A percentile compares a stretch with the other conserved stretches of the same genome.
phyloP scores from a whole-genome alignment of 441 rosid species.

The Arabidopsis hybrid region DNA sequence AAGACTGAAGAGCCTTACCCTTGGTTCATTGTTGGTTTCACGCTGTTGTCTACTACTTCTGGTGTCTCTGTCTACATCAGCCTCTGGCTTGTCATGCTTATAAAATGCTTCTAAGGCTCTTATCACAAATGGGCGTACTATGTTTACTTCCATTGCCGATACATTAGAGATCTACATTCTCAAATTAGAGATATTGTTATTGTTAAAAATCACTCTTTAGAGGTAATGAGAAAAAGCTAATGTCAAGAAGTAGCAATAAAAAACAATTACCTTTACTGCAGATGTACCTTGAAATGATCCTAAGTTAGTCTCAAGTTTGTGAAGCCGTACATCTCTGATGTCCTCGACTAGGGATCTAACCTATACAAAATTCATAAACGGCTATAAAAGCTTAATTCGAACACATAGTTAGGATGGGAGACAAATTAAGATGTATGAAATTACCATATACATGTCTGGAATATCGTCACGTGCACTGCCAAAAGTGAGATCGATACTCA shows the following conservation, averaged over 20 bases:
- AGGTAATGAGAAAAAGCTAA: slow-evolving; percentile 6
- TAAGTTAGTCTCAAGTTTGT: slow-evolving; percentile 90
- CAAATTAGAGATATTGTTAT: slow-evolving; percentile 23
- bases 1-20: slow-evolving; percentile 51
- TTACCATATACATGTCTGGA: slow-evolving; percentile 91
- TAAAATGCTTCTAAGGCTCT: slow-evolving; percentile 93
- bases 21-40: slow-evolving; percentile 62
- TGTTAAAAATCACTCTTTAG: neutral
- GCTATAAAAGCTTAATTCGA: slow-evolving; percentile 28
- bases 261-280: slow-evolving; percentile 75
- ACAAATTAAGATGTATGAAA: slow-evolving; percentile 16
- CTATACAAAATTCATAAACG: slow-evolving; percentile 46
- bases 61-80: slow-evolving; percentile 64
- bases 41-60: slow-evolving; percentile 54
- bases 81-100: slow-evolving; percentile 84
- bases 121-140: slow-evolving; percentile 90
- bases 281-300: slow-evolving; percentile 91
- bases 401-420: slow-evolving; percentile 10
- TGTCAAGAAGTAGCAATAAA: slow-evolving; percentile 5
- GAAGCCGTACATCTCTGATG: slow-evolving; percentile 94
- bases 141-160: slow-evolving; percentile 97
- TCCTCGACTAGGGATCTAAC: slow-evolving; percentile 90
- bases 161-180: slow-evolving; percentile 75
- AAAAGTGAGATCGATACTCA: slow-evolving; percentile 9
- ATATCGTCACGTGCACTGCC: slow-evolving; percentile 90